phyloP scores from a whole-genome alignment of 176 grass and related monocot genomes.

The Puccinellia tenuiflora region DNA sequence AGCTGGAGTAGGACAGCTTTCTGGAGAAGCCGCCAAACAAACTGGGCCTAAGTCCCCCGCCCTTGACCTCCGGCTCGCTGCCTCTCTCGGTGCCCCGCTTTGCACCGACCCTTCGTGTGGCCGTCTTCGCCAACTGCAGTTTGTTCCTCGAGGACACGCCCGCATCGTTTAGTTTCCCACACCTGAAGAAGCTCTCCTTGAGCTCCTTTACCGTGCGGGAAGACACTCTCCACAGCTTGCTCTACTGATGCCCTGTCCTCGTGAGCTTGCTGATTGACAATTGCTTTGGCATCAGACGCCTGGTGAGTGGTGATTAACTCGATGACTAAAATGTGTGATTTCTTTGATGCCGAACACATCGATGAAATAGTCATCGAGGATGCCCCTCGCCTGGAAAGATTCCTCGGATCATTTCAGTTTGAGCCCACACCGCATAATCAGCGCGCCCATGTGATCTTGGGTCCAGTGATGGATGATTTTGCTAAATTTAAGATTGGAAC shows the following conservation, averaged over 20 bases:
- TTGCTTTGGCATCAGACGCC: not conserved
- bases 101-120: not conserved
- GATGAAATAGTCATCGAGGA: not conserved
- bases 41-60: too few species aligned
- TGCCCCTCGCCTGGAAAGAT: not conserved
- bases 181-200: not conserved
- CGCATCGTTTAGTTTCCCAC: not conserved
- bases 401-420: not conserved
- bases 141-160: too few species aligned
- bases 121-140: not conserved
- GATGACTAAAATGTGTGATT: too few species aligned
- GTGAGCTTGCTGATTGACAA: not conserved
- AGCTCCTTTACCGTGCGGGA: not conserved
- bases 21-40: too few species aligned
- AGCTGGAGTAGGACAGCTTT: too few species aligned
- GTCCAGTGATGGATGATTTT: not conserved
- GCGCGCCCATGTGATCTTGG: not conserved
- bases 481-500: not conserved
- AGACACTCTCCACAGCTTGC: not conserved
- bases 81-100: not conserved
- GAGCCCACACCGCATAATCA: not conserved
- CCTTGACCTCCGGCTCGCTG: not conserved
- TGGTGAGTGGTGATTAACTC: not conserved
- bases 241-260: not conserved
- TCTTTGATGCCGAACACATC: too few species aligned